Evolutionary conservation across 2,329 filamentous ascomycete species (phyloP).

Genomic region (Westerdykella sp.): DNA sequence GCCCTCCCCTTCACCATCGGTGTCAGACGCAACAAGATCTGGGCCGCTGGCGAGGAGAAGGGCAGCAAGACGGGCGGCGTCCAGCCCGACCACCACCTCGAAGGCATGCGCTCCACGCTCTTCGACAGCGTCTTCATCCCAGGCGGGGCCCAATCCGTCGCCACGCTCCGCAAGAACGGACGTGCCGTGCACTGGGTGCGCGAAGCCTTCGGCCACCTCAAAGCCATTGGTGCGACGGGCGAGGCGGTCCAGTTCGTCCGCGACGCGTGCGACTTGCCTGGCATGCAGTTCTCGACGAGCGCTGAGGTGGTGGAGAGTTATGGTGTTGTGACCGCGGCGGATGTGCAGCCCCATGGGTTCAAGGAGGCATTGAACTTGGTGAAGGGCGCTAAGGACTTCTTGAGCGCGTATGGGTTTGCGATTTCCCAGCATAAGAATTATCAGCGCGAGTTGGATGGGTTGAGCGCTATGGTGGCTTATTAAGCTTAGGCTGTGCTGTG

Average conservation of each 20-base stretch:
- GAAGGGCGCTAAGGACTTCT: conserved; percentile 62
- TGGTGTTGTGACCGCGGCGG: conserved; percentile 65
- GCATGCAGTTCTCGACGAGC: conserved; percentile 46
- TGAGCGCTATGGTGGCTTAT: conserved; percentile 62
- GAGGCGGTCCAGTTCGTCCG: conserved; percentile 62
- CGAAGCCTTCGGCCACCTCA: conserved; percentile 76
- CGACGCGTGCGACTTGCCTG: conserved; percentile 42
- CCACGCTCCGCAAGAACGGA: conserved; percentile 61
- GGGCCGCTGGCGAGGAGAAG: conserved; percentile 53
- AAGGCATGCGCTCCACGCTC: conserved; percentile 72
- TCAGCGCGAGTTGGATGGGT: conserved; percentile 64
- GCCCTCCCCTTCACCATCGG: conserved; percentile 70
- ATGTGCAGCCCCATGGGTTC: conserved; percentile 51
- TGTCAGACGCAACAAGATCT: conserved; percentile 60
- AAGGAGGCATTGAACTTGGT: conserved; percentile 57
- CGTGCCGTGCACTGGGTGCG: conserved; percentile 70
- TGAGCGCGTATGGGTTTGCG: conserved; percentile 63
- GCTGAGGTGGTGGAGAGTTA: conserved; percentile 59
- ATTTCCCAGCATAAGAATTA: conserved; percentile 70
- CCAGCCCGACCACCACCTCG: conserved; percentile 69
- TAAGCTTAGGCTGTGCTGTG: conserved; percentile 34
- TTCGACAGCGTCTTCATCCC: conserved; percentile 76
- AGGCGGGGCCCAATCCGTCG: conserved; percentile 59
- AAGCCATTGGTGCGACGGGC: conserved; percentile 69
- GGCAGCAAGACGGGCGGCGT: conserved; percentile 44